Evolutionary conservation across 129 eudicot species (phyloP), one percentile per base, ranked within the genome.

Genomic region (Escallonia herrerae): DNA sequence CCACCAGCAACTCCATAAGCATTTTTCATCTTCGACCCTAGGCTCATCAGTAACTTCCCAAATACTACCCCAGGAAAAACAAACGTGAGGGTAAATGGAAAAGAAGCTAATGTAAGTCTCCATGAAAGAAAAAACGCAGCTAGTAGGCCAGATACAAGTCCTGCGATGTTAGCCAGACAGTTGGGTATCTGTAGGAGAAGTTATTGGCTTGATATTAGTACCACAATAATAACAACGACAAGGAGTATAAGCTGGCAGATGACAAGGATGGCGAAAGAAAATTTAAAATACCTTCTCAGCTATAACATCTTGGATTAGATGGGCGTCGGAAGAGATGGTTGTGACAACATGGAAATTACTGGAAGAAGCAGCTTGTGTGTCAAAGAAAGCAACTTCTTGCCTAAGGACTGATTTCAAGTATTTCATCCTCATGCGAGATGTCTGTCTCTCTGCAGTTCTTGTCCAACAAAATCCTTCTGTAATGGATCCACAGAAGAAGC

Each of bases 401-500:
- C 52, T 14, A 4, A 62, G 51, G 37, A 62, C 53, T 5, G 66
- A 13, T 14, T 62, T 43, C 22, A 62, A 44, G 33, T 62, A 62
- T 43, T 5, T 47, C 40, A 43, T 14, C 9, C 52, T 43, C 52
- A 62, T 6, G 43, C 66, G 51, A 2, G 66, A 62, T 6, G 66
- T 44, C 44, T 62, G 66, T 12, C 52, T 62, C 37, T 62, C 66
- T 62, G 66, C 66, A n/a, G 66, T 62, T 62, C 66, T 43, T 43
- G 66, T 43, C 66, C 66, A 62, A 7, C 40, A 43, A 3, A 43
- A 15, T 15, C 66, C 66, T 71, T 88, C 95, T 88, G 81, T 74
- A 74, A 66, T 52, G 5, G 10, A 73, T 37, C 10, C 47, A 60
- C 40, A 10, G 47, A 42, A 22, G 46, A 59, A 61, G 22, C 15